Percentiles rank a stretch among this genome's conserved stretches.
Evolutionary conservation across 108 stramenopile species (phyloP).

Genomic region (Mayamaea pseudoterrestris): DNA sequence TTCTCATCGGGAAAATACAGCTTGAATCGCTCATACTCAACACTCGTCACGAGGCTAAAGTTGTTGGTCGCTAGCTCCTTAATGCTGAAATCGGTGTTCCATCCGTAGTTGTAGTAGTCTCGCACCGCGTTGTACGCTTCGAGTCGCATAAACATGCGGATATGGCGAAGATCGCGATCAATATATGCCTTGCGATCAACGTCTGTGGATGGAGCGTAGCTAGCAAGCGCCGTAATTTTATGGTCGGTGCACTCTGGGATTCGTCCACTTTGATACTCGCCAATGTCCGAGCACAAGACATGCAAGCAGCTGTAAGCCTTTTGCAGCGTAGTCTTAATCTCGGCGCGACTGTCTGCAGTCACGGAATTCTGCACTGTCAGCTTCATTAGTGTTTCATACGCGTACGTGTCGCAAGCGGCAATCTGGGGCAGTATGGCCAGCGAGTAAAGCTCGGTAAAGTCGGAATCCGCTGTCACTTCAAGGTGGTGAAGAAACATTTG

Average conservation of each 20-base stretch:
- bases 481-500: conserved; percentile 65
- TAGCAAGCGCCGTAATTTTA: conserved; percentile 3
- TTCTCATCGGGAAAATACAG: conserved; percentile 7
- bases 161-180: conserved; percentile 41
- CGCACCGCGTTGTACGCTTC: conserved; percentile 23
- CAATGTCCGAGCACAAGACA: conserved; percentile 35
- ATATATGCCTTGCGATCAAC: conserved; percentile 13
- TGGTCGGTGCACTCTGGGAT: conserved; percentile 22
- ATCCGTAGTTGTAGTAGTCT: conserved; percentile 41
- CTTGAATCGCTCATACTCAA: not conserved
- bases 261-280: conserved; percentile 25
- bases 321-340: conserved; percentile 22
- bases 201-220: conserved; percentile 12
- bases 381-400: conserved; percentile 16
- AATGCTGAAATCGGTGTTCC: conserved; percentile 23
- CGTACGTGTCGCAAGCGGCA: conserved; percentile 25
- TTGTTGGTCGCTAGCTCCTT: conserved; percentile 20
- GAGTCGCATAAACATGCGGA: conserved; percentile 24
- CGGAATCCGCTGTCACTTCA: conserved; percentile 13
- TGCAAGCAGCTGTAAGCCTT: conserved; percentile 30
- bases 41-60: not conserved
- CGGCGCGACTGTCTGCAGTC: conserved; percentile 1
- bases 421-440: conserved; percentile 36
- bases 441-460: conserved; percentile 39
- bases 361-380: conserved; percentile 14